Evolutionary conservation across 2,329 filamentous ascomycete genomes (phyloP).

Genomic region (Trichoderma hamatum): DNA sequence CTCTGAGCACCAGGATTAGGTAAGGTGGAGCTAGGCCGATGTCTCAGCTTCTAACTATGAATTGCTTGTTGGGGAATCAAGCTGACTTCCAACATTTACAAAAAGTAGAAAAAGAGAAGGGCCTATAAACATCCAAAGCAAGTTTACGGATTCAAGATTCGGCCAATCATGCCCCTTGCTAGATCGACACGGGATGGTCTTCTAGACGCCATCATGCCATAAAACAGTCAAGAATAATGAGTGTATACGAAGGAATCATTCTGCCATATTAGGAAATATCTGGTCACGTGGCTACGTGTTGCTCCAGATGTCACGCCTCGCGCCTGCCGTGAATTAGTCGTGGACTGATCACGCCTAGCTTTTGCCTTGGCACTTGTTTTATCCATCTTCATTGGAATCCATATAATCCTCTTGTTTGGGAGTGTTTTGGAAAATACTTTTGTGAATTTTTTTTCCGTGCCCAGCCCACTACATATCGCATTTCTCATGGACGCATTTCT

Average conservation of each 20-base stretch:
- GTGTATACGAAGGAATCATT: conserved; percentile 29
- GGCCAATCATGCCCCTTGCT: background rate
- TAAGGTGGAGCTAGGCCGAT: background rate
- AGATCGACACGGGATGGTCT: background rate
- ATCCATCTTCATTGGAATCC: background rate
- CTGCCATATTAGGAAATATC: conserved; percentile 7
- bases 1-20: background rate
- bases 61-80: background rate
- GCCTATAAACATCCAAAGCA: background rate
- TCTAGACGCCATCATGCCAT: background rate
- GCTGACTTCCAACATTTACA: background rate
- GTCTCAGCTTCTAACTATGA: background rate
- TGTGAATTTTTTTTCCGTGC: background rate
- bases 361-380: background rate
- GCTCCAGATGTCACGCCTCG: conserved; percentile 28
- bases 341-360: background rate
- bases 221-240: conserved; percentile 25
- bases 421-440: background rate
- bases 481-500: conserved; percentile 61
- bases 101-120: background rate
- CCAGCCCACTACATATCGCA: background rate
- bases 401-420: background rate
- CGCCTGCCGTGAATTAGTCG: conserved; percentile 22
- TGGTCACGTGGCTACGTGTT: conserved; percentile 38
- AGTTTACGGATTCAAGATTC: background rate